Base-by-base conservation (phyloP, 805 yeast species). In the Candida xyloterini region DNA sequence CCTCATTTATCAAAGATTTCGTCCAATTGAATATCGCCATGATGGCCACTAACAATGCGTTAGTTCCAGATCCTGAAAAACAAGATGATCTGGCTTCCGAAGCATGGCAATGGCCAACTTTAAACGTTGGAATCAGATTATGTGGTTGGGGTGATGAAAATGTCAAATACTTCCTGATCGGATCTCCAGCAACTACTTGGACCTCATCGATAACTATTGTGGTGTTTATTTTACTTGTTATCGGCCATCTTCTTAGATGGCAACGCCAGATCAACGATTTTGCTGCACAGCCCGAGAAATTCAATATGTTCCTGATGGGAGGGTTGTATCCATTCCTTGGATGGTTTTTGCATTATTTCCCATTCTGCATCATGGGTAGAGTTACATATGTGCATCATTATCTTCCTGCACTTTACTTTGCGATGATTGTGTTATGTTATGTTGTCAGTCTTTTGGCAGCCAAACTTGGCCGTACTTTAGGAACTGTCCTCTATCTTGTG, bases 361-460 rank as follows among this genome's bases (percentile, higher is more conserved):
- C 99, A 24, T 91, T 91, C 65, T 77, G 84, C 23, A 65, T 88
- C 44, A 91, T 91, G 99, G 89, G 95, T 10, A 84, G 99, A 70
- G 97, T 93, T 42, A 89, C 95, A 2, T 91, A 93, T 61, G 93
- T 91, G 24, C 99, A 91, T 66, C 99, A 91, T 63, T 91, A 91
- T 64, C 77, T 89, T 51, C 99, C 99, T 10, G 96, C 98, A 1
- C 73, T 90, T 48, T 91, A 85, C 66, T 91, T 91, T 68, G 98
- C 98, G 35, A 82, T 89, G 70, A 68, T 90, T 48, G 81, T 87
- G 22, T 71, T 79, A 51, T 78, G 77, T 41, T 84, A 78, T 62
- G 66, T 76, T 48, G 65, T 82, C 33, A 87, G 82, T 56, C 14
- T 34, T 8, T 13, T 27, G 16, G 28, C 42, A 7, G 32, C 27